Conservation (phyloP, 306 rosid genomes). For the Trifolium fragiferum region DNA sequence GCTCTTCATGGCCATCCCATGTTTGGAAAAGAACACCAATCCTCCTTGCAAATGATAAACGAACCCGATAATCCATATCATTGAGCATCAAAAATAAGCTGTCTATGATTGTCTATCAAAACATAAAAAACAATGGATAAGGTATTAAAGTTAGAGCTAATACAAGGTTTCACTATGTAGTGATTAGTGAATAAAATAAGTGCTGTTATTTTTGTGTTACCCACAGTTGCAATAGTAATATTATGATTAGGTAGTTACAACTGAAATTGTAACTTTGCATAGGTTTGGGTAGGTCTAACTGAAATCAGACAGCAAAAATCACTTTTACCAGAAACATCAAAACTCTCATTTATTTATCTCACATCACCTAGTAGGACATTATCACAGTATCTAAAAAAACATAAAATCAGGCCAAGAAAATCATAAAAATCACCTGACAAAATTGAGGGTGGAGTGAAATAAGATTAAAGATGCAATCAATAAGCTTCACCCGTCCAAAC, state of each 20-base stretch:
- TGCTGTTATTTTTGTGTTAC: not conserved
- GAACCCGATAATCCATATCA: conserved; percentile 88
- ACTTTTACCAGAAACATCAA: not conserved
- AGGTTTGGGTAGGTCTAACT: not conserved
- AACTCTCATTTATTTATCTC: not conserved
- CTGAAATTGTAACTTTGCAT: conserved; percentile 1
- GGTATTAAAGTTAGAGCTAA: conserved; percentile 13
- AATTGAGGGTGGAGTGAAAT: conserved; percentile 72
- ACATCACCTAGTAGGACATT: not conserved
- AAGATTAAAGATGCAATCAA: conserved; percentile 79
- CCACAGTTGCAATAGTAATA: conserved; percentile 4
- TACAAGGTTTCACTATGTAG: conserved; percentile 6
- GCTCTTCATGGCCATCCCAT: conserved; percentile 94
- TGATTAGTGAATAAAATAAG: not conserved
- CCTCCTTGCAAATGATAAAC: conserved; percentile 70
- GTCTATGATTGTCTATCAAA: conserved; percentile 71
- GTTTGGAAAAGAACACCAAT: conserved; percentile 89
- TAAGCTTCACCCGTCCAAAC: conserved; percentile 82
- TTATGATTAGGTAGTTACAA: not conserved
- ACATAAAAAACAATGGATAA: conserved; percentile 36
- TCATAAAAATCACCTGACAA: conserved; percentile 75
- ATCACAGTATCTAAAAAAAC: not conserved
- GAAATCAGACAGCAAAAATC: conserved; percentile 1
- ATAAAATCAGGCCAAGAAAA: not conserved
- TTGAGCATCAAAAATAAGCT: conserved; percentile 71